These are phyloP conservation scores for Pseudocercospora crystallina DNA, from an alignment of 2,329 filamentous ascomycete species.

Conservation along the genomic window DNA sequence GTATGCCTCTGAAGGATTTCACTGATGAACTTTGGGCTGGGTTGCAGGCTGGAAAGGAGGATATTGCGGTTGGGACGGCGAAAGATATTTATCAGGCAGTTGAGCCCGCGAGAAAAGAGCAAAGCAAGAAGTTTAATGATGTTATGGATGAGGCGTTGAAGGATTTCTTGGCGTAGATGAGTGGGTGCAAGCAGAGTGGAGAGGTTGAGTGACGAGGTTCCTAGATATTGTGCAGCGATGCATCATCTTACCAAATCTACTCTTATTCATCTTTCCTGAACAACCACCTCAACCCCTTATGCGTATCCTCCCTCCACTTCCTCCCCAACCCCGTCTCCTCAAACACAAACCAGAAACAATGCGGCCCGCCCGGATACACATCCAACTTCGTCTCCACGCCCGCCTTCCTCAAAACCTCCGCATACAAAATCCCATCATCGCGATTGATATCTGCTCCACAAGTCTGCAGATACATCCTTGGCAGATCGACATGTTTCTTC, in stretches of 20 bases:
- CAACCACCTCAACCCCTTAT: conserved; percentile 37
- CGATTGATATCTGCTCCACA: conserved; percentile 21
- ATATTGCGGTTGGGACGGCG: conserved; percentile 11
- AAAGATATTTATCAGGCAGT: conserved; percentile 11
- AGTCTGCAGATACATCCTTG: conserved; percentile 18
- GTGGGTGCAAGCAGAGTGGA: background rate
- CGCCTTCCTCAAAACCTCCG: conserved; percentile 8
- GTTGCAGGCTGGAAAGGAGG: conserved; percentile 2
- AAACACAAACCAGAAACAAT: conserved; percentile 38
- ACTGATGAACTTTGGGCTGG: conserved; percentile 11
- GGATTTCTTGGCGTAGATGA: conserved; percentile 11
- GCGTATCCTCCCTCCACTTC: conserved; percentile 29
- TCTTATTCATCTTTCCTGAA: too few relatives aligned
- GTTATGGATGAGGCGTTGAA: conserved; percentile 12
- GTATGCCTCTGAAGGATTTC: conserved; percentile 12
- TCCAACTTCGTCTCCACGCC: conserved; percentile 19
- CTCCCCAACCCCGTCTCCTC: conserved; percentile 31
- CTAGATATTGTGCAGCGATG: too few relatives aligned
- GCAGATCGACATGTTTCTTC: conserved; percentile 4
- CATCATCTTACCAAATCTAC: too few relatives aligned
- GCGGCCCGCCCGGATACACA: conserved; percentile 33
- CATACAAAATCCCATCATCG: conserved; percentile 17
- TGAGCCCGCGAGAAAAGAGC: conserved; percentile 3
- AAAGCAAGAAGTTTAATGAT: conserved; percentile 14
- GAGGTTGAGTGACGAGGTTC: too few relatives aligned